Base-by-base conservation (phyloP, 805 yeast species). In the Peterozyma xylosa region DNA sequence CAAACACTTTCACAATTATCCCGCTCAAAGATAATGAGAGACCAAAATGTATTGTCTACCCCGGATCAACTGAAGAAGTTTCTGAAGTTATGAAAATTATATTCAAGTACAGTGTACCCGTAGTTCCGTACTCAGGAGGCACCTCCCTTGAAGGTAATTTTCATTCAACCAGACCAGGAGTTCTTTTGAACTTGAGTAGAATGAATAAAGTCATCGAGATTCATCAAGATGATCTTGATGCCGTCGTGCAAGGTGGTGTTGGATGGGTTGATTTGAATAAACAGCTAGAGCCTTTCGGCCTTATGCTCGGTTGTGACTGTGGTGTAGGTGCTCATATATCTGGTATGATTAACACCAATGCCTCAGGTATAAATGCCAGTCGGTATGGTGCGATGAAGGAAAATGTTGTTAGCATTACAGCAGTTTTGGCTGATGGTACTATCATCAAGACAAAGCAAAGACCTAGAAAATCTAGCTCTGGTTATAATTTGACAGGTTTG, bases 321-420 rank as follows among this genome's bases (percentile, higher is more conserved):
- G 86, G 84, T 41, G 84, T 86, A 29, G 82, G 82, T 44, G 87
- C 86, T 2, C 67, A 74, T 45, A 75, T 81, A 42, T 80, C 82
- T 33, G 88, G 88, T 4, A 77, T 79, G 71, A 73, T 77, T 27
- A 76, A 77, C 11, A 79, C 81, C 21, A 75, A 79, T 30, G 80
- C 86, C 39, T 78, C 85, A 1, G 88, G 88, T 4, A 78, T 85
- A 9, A 80, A 80, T 53, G 85, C 86, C n/a, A 74, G 74, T 33
- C 58, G 82, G 35, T 81, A 79, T 50, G 88, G 88, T 11, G 81
- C 86, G 17, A 80, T 81, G 76, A 73, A 77, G 52, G 83, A 80
- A 52, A 74, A 79, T 55, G 72, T 78, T 1, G 55, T 80, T 29
- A 76, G 70, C 48, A 54, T 80, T 39, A 82, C 86, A 0, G 80